phyloP scores from a whole-genome alignment of 306 rosid genomes.

The Neltuma alba region DNA sequence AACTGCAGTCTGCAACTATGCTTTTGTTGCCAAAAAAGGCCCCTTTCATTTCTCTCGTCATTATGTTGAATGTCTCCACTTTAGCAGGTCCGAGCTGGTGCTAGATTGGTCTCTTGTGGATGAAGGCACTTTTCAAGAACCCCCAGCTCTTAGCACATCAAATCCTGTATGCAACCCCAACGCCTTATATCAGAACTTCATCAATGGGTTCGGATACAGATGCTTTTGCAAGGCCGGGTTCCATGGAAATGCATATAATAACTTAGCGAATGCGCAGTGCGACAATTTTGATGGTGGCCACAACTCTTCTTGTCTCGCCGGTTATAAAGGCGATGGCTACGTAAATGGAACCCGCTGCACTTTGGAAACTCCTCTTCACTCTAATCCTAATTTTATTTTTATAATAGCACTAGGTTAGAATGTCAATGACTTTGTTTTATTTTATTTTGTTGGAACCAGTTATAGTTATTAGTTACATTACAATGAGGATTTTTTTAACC shows the following conservation, averaged over 20 bases:
- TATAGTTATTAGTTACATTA: too few species aligned
- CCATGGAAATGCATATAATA: background rate
- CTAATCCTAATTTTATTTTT: too few species aligned
- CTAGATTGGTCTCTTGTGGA: background rate
- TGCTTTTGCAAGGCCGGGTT: background rate
- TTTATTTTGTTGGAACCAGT: too few species aligned
- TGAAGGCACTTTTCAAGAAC: background rate
- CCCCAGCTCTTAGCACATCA: background rate
- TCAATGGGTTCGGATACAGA: background rate
- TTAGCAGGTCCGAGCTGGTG: fast-evolving
- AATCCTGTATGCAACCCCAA: background rate
- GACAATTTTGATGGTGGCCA: background rate
- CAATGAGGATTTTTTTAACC: too few species aligned
- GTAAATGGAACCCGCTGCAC: background rate
- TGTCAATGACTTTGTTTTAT: too few species aligned
- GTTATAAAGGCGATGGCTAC: background rate
- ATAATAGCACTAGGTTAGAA: too few species aligned
- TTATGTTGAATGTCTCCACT: fast-evolving
- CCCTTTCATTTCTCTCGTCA: constrained; percentile 13
- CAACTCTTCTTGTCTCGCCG: background rate
- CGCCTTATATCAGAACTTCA: fast-evolving
- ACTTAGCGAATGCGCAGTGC: background rate
- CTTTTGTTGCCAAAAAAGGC: constrained; percentile 31
- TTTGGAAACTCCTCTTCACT: background rate
- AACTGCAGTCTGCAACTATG: constrained; percentile 32